Base-by-base conservation (phyloP, 192 early-diverging fungal species). In the Backusella luteola region DNA sequence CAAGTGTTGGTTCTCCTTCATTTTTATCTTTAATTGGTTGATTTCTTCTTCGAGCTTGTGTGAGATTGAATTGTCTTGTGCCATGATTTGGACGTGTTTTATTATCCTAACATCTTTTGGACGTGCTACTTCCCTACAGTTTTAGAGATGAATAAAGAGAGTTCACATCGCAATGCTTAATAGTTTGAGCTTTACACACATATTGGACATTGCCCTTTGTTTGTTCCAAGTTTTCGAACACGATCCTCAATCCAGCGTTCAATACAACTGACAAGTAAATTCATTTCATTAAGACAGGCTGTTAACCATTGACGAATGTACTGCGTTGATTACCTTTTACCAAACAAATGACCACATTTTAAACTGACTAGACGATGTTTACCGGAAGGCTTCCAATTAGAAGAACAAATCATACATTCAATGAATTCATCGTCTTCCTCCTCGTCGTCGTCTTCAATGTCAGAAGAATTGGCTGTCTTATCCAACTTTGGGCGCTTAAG, bases 281-380 rank as follows among this genome's bases (percentile, higher is more conserved):
- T 44, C 42, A 44, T 12, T 44, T 4, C 38, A 39, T 39, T 39
- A 39, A 32, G 26, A 53, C 17, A 8, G 6, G 17, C 4, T 39
- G 6, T 19, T 15, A 4, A 39, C 12, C 9, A 11, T 34, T 21
- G 6, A 8, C 34, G 2, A 1, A 3, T 17, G 1, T 9, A 5
- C n/a, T 34, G 4, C 39, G 3, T 0, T 32, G 14, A 21, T 71
- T 77, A 77, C 76, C 49, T 49, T 42, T 66, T 29, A 32, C 76
- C 76, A 73, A 63, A 77, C 21, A 77, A 34, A 67, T 77, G 76
- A 6, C 76, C 76, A 49, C 76, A 77, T 14, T 77, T 59, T 17
- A 77, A 53, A 35, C 46, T 32, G 15, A 67, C 76, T 23, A 77
- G 17, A 46, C 76, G 53, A 77, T 77, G 76, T 17, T 38, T 19